These are phyloP conservation scores for Aspergillus pseudoglaucus DNA, from an alignment of 2,329 filamentous ascomycete genomes.

Conservation along the genomic window DNA sequence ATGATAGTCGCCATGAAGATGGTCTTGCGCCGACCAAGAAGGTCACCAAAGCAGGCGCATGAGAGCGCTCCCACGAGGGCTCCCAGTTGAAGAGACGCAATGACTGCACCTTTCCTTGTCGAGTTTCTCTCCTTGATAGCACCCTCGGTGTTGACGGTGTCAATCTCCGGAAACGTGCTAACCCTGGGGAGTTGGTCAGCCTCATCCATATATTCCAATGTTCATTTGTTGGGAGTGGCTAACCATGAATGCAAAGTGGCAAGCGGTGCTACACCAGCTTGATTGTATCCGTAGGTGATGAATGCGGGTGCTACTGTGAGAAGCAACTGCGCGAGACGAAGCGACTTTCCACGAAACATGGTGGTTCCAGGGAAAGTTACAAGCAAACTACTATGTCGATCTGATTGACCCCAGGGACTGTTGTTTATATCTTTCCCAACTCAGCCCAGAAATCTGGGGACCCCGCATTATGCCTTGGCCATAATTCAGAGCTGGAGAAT, in stretches of 20 bases:
- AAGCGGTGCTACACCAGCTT: conserved; percentile 17
- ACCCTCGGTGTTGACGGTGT: conserved; percentile 35
- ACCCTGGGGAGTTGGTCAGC: conserved; percentile 19
- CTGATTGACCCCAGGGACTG: too few relatives aligned
- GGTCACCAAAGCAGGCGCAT: conserved; percentile 33
- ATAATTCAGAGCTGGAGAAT: too few relatives aligned
- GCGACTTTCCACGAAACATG: conserved; percentile 5
- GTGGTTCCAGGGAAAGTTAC: neutral
- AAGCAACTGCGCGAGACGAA: conserved; percentile 14
- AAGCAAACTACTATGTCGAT: too few relatives aligned
- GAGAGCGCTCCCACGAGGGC: conserved; percentile 16
- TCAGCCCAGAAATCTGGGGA: too few relatives aligned
- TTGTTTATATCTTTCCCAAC: too few relatives aligned
- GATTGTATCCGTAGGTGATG: conserved; percentile 21
- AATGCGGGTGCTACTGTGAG: conserved; percentile 20
- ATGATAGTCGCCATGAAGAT: conserved; percentile 39
- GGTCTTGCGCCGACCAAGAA: conserved; percentile 42
- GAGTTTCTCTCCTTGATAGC: conserved; percentile 12
- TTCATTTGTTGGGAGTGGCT: too few relatives aligned
- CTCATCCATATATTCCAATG: too few relatives aligned
- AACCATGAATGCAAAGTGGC: conserved; percentile 16
- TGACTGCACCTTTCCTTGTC: conserved; percentile 21
- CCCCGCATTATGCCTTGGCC: too few relatives aligned
- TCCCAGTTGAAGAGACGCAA: conserved; percentile 16
- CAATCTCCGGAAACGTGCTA: conserved; percentile 48